Base-by-base conservation (phyloP, 1,284 basidiomycete species). In the Trichosporon sp. region DNA sequence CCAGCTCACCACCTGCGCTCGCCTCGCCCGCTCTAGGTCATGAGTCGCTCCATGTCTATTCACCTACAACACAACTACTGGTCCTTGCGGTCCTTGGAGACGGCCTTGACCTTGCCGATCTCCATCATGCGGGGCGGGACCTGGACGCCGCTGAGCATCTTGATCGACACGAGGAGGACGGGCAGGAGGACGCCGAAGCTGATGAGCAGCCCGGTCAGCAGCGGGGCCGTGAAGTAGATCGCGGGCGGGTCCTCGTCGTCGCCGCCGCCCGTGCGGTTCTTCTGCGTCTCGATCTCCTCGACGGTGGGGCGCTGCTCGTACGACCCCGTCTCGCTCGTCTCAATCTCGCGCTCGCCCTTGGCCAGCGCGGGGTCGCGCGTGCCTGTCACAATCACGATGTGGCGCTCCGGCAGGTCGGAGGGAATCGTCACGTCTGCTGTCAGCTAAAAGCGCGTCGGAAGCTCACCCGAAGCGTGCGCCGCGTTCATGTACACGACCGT, bases 121-220 rank as follows among this genome's bases (percentile, higher is more conserved):
- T 82, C 80, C 73, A 82, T 72, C 78, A 82, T 79, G 65, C 79
- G 75, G 8, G 80, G 81, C 12, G 81, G 81, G 6, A 89, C 90
- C 80, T 93, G 91, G 71, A 94, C 92, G 72, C 89, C 89, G 13
- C 89, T 87, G 34, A 95, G 85, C 1, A 91, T 88, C 15, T 82
- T 85, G 66, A 93, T 86, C 38, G 90, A 90, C 51, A 91, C 72
- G 75, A 88, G 80, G 15, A 92, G 78, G 53, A 91, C 84, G 0
- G 92, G 92, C 13, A 93, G 76, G 27, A 94, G 85, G 34, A 93
- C 78, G 77, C 91, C 89, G 75, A 94, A 86, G 0, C 84, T 83
- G 62, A 94, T 83, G 56, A 92, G 85, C 25, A 94, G 85, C 2
- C 86, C 84, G 9, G 87, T 87, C 80, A 95, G 91, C 66, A 95